phyloP scores from a whole-genome alignment of 2,329 filamentous ascomycete genomes.

The Nigrospora osmanthi region DNA sequence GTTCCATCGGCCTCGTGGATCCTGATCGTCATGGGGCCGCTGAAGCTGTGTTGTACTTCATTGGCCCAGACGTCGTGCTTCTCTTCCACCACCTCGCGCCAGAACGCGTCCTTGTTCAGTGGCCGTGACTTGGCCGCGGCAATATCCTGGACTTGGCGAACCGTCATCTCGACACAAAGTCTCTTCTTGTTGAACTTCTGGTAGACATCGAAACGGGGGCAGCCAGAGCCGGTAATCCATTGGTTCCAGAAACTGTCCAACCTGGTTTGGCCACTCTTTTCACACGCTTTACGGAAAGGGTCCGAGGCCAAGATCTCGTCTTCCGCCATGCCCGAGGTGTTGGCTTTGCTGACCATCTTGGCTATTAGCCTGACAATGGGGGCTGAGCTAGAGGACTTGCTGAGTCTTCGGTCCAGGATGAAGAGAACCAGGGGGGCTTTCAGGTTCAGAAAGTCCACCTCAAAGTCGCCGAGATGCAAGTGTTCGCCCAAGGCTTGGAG shows the following conservation, averaged over 20 bases:
- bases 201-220: constrained; percentile 76
- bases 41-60: constrained; percentile 72
- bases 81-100: constrained; percentile 78
- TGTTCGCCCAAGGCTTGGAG: constrained; percentile 72
- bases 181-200: constrained; percentile 98
- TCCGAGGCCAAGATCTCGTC: constrained; percentile 69
- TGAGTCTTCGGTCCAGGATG: constrained; percentile 83
- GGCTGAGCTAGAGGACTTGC: constrained; percentile 78
- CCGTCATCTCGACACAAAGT: constrained; percentile 84
- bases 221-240: constrained; percentile 85
- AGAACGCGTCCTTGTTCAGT: constrained; percentile 67
- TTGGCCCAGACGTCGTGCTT: constrained; percentile 61
- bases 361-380: constrained; percentile 82
- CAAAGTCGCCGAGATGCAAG: constrained; percentile 74
- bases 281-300: constrained; percentile 74
- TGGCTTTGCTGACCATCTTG: constrained; percentile 77
- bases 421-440: constrained; percentile 90
- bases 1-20: constrained; percentile 98
- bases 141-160: constrained; percentile 64
- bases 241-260: constrained; percentile 89
- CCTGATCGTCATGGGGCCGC: constrained; percentile 92
- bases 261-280: constrained; percentile 80
- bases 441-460: constrained; percentile 81
- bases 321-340: constrained; percentile 50
- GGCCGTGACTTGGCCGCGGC: constrained; percentile 35